Evolutionary conservation across 768 basidiomycete genomes (phyloP).

Genomic region (Boletus reticulatus): DNA sequence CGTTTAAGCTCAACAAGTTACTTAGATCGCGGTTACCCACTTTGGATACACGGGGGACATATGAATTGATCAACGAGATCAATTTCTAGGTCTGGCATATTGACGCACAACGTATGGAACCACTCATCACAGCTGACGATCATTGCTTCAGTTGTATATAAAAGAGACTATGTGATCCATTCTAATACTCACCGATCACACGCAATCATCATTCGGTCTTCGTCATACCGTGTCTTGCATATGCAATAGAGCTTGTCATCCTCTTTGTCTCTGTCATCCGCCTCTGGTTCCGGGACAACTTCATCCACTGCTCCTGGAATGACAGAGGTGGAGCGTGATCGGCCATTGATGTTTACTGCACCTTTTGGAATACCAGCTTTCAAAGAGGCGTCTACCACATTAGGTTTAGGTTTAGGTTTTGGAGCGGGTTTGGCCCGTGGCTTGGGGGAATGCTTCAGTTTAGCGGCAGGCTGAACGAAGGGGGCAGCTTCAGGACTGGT

Average conservation of each 20-base stretch:
- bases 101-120: slow-evolving; percentile 87
- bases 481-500: neutral
- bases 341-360: slow-evolving; percentile 32
- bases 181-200: slow-evolving; percentile 71
- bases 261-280: slow-evolving; percentile 41
- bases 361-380: slow-evolving; percentile 22
- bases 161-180: neutral
- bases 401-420: slow-evolving; percentile 28
- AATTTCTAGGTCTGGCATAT: slow-evolving; percentile 76
- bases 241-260: slow-evolving; percentile 78
- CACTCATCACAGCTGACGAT: slow-evolving; percentile 84
- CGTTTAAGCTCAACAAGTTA: neutral
- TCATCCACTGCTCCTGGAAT: slow-evolving; percentile 52
- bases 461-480: slow-evolving; percentile 17
- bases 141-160: neutral
- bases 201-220: slow-evolving; percentile 88
- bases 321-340: slow-evolving; percentile 70
- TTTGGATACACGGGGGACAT: slow-evolving; percentile 75
- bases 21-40: slow-evolving; percentile 44
- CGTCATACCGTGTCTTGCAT: slow-evolving; percentile 84
- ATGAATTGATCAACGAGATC: slow-evolving; percentile 93
- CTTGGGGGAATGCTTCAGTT: slow-evolving; percentile 32
- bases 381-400: slow-evolving; percentile 5
- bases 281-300: slow-evolving; percentile 47
- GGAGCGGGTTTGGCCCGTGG: slow-evolving; percentile 29